phyloP scores from a whole-genome alignment of 192 early-diverging fungal species.

The Jimgerdemannia lactiflua region DNA sequence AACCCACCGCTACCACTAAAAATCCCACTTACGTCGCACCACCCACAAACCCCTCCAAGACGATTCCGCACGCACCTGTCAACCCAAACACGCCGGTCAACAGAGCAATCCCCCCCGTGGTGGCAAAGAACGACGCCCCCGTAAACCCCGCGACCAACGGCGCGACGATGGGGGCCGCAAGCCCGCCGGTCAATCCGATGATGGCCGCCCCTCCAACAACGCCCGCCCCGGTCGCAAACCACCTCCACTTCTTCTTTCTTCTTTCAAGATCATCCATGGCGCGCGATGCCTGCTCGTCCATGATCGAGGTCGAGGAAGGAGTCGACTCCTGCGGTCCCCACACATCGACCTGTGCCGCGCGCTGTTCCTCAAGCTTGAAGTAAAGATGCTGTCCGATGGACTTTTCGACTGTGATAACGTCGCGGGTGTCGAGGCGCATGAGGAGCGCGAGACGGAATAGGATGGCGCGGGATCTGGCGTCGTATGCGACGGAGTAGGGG shows the following conservation, averaged over 20 bases:
- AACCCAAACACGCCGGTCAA: slow-evolving; percentile 55
- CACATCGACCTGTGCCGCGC: too few species aligned
- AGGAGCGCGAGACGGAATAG: slow-evolving; percentile 35
- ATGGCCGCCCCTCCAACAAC: slow-evolving; percentile 53
- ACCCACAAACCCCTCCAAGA: too few species aligned
- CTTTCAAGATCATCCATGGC: slow-evolving; percentile 43
- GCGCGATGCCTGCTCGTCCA: slow-evolving; percentile 26
- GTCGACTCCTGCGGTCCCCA: neutral
- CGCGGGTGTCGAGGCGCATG: slow-evolving; percentile 19
- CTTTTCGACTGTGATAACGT: slow-evolving; percentile 39
- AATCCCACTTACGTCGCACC: neutral
- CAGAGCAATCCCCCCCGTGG: slow-evolving; percentile 49
- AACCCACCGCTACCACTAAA: neutral
- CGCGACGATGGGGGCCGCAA: slow-evolving; percentile 54
- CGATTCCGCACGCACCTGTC: slow-evolving; percentile 28
- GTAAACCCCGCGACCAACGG: slow-evolving; percentile 39
- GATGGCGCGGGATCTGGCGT: slow-evolving; percentile 44
- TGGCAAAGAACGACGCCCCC: slow-evolving; percentile 52
- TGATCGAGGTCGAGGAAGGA: slow-evolving; percentile 11
- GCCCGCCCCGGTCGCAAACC: slow-evolving; percentile 50
- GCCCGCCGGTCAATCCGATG: slow-evolving; percentile 45
- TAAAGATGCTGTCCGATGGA: slow-evolving; percentile 51
- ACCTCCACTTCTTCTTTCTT: slow-evolving; percentile 45
- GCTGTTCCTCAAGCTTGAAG: slow-evolving; percentile 28
- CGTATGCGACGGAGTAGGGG: slow-evolving; percentile 42